Percentiles rank a stretch among this genome's conserved stretches.
Conservation (phyloP, 1,139 yeast species). For the Suhomyces anneliseae region DNA sequence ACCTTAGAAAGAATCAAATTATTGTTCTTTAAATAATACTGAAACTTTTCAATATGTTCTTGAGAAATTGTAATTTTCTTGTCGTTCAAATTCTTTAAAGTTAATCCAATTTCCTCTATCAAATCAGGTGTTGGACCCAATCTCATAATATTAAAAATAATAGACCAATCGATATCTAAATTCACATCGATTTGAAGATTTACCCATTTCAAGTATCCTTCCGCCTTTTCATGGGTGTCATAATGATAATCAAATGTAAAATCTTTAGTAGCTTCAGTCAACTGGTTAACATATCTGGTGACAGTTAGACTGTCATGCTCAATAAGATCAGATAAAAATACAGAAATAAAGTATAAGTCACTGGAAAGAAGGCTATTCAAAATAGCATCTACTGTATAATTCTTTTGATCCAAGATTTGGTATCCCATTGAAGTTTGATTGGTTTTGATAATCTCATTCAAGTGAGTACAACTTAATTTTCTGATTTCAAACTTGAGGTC, state of each 20-base stretch:
- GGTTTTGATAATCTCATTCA: not conserved
- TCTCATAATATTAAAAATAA: conserved; percentile 21
- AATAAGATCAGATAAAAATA: conserved; percentile 13
- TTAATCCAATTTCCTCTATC: conserved; percentile 21
- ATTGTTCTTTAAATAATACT: conserved; percentile 28
- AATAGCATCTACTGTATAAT: not conserved
- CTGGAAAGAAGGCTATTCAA: not conserved
- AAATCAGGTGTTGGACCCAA: conserved; percentile 16
- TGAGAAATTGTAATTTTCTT: conserved; percentile 12
- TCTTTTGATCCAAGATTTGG: not conserved
- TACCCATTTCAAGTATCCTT: conserved; percentile 28
- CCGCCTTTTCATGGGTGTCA: conserved; percentile 32
- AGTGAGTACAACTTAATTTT: conserved; percentile 21
- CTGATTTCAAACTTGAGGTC: conserved; percentile 40
- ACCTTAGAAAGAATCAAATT: conserved; percentile 34
- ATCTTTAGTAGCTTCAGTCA: conserved; percentile 1
- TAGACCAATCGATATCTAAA: conserved; percentile 15
- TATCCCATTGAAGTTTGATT: not conserved
- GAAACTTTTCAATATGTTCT: conserved; percentile 21
- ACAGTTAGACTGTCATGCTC: not conserved
- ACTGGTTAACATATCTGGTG: not conserved
- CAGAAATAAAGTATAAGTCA: conserved; percentile 23
- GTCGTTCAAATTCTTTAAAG: conserved; percentile 19
- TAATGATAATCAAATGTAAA: conserved; percentile 31
- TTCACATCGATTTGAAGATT: conserved; percentile 9